A percentile compares a stretch with the other conserved stretches of the same genome.
Conservation (phyloP, 352 stramenopile species). For the Phytophthora agathidicida region DNA sequence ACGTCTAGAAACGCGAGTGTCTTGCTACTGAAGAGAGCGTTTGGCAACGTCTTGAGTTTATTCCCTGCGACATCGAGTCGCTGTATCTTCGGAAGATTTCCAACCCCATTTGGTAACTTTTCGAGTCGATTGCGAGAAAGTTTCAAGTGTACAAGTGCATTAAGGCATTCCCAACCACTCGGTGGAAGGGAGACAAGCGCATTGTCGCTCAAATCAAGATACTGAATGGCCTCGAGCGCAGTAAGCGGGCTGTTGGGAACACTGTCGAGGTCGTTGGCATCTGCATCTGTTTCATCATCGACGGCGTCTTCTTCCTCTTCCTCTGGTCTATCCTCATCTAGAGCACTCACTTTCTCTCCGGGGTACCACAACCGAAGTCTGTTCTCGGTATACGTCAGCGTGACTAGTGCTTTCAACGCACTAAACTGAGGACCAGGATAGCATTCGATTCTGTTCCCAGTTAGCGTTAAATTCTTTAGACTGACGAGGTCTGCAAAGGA, state of each 20-base stretch:
- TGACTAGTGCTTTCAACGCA: conserved; percentile 25
- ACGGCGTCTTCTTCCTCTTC: conserved; percentile 12
- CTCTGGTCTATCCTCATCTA: conserved; percentile 11
- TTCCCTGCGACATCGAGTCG: conserved; percentile 56
- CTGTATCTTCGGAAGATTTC: conserved; percentile 30
- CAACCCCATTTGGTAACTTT: conserved; percentile 30
- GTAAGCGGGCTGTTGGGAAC: conserved; percentile 29
- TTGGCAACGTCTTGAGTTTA: conserved; percentile 38
- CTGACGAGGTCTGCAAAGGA: conserved; percentile 45
- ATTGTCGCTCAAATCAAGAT: conserved; percentile 61
- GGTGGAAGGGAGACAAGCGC: conserved; percentile 31
- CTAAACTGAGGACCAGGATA: conserved; percentile 37
- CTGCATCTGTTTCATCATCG: neutral
- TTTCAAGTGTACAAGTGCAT: conserved; percentile 44
- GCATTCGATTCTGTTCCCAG: conserved; percentile 51
- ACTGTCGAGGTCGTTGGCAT: neutral
- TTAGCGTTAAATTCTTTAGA: conserved; percentile 49
- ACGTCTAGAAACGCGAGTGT: conserved; percentile 38
- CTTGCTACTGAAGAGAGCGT: conserved; percentile 23
- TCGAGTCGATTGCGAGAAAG: conserved; percentile 52
- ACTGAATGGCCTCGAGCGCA: conserved; percentile 28
- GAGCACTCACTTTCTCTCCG: conserved; percentile 4
- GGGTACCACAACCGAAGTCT: conserved; percentile 42
- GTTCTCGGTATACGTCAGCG: conserved; percentile 54
- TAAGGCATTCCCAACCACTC: conserved; percentile 35